phyloP scores from a whole-genome alignment of 345 rosid genomes.

The Jatropha curcas region DNA sequence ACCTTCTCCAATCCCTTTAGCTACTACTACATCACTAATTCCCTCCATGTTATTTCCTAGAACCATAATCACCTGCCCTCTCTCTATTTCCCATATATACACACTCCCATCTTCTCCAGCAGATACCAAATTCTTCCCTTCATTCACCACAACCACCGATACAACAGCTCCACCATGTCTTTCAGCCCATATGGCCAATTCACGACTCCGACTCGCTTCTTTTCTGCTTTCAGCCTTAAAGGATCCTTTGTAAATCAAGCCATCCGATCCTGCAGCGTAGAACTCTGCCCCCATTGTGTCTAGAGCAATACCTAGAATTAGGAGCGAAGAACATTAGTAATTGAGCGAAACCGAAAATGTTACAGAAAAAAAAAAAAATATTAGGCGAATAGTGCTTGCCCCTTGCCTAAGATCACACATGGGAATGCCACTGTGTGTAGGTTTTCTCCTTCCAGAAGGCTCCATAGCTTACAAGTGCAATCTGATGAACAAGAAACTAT shows the following conservation, averaged over 20 bases:
- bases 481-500: constrained; percentile 44
- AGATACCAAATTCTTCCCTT: constrained; percentile 41
- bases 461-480: constrained; percentile 42
- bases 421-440: constrained; percentile 36
- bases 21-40: constrained; percentile 38
- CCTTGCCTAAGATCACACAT: constrained; percentile 33
- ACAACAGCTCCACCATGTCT: constrained; percentile 37
- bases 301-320: constrained; percentile 26
- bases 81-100: constrained; percentile 36
- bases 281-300: constrained; percentile 32
- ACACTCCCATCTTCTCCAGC: constrained; percentile 49
- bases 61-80: constrained; percentile 21
- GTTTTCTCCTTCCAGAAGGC: constrained; percentile 25
- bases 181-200: constrained; percentile 18
- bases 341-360: no score
- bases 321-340: no score
- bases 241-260: constrained; percentile 36
- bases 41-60: constrained; percentile 24
- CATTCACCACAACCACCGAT: constrained; percentile 27
- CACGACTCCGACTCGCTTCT: not conserved
- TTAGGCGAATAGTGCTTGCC: no score
- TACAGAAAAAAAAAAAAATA: no score
- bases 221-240: constrained; percentile 18
- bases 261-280: constrained; percentile 46
- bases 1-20: constrained; percentile 15